These are phyloP conservation scores for Cordyceps cicadae DNA, from an alignment of 2,329 filamentous ascomycete genomes.

Conservation along the genomic window DNA sequence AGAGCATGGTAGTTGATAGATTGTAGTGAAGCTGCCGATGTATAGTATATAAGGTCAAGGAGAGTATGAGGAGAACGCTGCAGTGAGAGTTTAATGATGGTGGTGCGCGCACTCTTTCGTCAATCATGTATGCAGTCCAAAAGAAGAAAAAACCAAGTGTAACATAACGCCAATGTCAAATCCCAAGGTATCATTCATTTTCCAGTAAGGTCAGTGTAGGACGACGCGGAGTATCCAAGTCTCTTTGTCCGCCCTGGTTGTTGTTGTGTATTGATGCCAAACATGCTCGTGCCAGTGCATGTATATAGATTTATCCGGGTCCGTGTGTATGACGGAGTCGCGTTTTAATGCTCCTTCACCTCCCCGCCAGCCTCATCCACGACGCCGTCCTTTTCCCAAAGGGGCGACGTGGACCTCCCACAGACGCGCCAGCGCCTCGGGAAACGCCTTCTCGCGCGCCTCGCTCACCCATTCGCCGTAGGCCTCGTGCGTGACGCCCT, in stretches of 20 bases:
- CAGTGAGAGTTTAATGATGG: too few species aligned
- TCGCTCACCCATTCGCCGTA: slow-evolving; percentile 34
- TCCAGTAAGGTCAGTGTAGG: neutral
- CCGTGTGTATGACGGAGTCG: too few species aligned
- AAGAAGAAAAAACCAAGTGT: neutral
- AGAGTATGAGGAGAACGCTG: neutral
- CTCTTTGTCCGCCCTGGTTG: neutral
- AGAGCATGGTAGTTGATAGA: slow-evolving; percentile 6
- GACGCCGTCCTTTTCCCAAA: neutral
- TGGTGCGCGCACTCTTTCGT: too few species aligned
- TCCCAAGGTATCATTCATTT: slow-evolving; percentile 11
- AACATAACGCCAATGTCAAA: slow-evolving; percentile 1
- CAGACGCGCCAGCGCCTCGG: slow-evolving; percentile 26
- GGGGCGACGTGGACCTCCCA: slow-evolving; percentile 37
- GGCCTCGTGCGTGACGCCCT: slow-evolving; percentile 36
- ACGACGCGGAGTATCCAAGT: neutral
- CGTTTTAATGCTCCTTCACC: neutral
- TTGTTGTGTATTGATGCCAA: neutral
- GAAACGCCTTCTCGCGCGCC: slow-evolving; percentile 23
- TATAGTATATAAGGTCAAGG: slow-evolving; percentile 5
- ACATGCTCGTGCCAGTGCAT: neutral
- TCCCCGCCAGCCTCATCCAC: neutral
- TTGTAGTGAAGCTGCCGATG: slow-evolving; percentile 5
- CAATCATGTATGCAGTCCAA: too few species aligned
- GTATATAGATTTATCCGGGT: neutral